These are phyloP conservation scores for Sindora glabra DNA, from an alignment of 306 rosid species.

Conservation along the genomic window DNA sequence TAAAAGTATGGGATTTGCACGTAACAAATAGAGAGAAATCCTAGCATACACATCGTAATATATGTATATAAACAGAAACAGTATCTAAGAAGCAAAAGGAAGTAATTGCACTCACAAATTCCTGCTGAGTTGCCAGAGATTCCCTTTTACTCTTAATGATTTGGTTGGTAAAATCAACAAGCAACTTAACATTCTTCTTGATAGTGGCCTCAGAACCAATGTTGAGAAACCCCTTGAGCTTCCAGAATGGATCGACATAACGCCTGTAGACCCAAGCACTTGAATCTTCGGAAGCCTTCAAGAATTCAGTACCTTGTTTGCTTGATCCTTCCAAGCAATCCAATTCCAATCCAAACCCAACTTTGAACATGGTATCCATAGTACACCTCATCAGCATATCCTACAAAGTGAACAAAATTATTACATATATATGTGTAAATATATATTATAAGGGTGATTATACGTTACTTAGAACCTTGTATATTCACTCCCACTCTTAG, in stretches of 20 bases:
- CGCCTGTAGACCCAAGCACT: conserved; percentile 55
- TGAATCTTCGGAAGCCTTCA: conserved; percentile 73
- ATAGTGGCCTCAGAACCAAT: conserved; percentile 61
- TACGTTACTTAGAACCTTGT: no score
- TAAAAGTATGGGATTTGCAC: no score
- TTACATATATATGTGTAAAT: no score
- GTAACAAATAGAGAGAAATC: no score
- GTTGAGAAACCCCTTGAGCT: conserved; percentile 49
- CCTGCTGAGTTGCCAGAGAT: conserved; percentile 17
- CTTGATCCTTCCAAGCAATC: conserved; percentile 61
- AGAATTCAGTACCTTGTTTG: conserved; percentile 46
- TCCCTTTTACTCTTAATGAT: conserved; percentile 42
- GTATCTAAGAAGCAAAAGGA: background rate
- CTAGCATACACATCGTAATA: no score
- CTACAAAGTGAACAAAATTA: conserved; percentile 14
- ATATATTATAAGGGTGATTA: no score
- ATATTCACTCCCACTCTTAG: no score
- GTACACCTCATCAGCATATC: conserved; percentile 59
- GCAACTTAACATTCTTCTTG: conserved; percentile 31
- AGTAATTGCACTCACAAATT: conserved; percentile 32
- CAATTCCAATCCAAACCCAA: conserved; percentile 83
- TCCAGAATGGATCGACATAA: conserved; percentile 67
- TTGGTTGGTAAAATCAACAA: conserved; percentile 41
- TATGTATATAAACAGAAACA: background rate
- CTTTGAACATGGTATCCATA: conserved; percentile 76